Conservation (phyloP, 192 early-diverging fungal species). For the Jimgerdemannia lactiflua region DNA sequence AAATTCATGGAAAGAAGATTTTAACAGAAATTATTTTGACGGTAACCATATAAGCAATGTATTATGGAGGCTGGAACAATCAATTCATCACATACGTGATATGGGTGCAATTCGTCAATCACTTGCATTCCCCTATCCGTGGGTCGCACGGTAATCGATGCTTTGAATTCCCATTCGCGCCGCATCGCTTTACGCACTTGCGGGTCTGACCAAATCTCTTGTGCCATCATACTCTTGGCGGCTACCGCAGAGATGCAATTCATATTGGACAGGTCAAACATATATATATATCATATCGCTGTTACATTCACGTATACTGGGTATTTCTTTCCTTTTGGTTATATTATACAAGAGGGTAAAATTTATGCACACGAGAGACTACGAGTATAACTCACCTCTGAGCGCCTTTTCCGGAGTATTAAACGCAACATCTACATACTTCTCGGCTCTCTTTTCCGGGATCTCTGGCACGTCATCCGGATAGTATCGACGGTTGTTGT, state of each 20-base stretch:
- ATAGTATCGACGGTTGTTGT: conserved; percentile 51
- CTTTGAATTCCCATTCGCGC: conserved; percentile 62
- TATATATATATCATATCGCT: no score
- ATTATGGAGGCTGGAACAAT: no score
- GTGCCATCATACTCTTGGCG: conserved; percentile 66
- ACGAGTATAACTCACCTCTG: conserved; percentile 34
- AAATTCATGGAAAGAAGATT: conserved; percentile 17
- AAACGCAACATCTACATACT: conserved; percentile 47
- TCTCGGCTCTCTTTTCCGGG: conserved; percentile 54
- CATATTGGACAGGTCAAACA: no score
- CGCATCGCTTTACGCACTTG: conserved; percentile 76
- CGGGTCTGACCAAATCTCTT: conserved; percentile 79
- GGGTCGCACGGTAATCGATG: conserved; percentile 69
- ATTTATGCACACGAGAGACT: no score
- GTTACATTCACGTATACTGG: no score
- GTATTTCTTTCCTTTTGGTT: no score
- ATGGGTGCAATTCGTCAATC: conserved; percentile 78
- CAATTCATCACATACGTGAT: conserved; percentile 18
- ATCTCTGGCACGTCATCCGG: conserved; percentile 53
- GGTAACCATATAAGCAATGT: no score
- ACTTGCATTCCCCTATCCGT: conserved; percentile 76
- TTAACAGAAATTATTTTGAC: conserved; percentile 2
- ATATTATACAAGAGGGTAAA: no score
- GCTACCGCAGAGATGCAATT: no score
- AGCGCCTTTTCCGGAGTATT: conserved; percentile 47